Base-by-base conservation (phyloP, 2,329 filamentous ascomycete species). In the Fusarium sp. region DNA sequence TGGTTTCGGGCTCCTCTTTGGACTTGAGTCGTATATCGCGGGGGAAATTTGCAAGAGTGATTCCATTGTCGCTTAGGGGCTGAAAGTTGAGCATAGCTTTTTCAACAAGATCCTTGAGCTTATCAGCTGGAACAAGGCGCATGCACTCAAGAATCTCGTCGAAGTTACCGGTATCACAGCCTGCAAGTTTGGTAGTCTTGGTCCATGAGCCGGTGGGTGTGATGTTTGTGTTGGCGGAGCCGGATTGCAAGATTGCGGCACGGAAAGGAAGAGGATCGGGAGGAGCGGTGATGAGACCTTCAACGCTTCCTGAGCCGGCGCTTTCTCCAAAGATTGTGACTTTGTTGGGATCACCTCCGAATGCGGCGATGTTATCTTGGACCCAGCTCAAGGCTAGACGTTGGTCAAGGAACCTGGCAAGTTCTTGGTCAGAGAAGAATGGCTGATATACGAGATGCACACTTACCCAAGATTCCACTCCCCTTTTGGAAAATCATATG, bases 251-350 rank as follows among this genome's bases (percentile, higher is more conserved):
- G 27, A 74, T 76, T n/a, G 75, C 73, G 1, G 62, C 75, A 2
- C 65, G 62, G 30, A 77, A 77, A 8, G 75, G 75, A 2, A 76
- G 32, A 4, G 75, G 75, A 0, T 68, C 41, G 0, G 75, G 74
- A 0, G 76, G 76, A 35, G 67, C 54, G 0, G 70, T 71, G 11
- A 76, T 30, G 2, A 77, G 71, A 6, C 53, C 52, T n/a, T 75
- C 71, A 0, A 88, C 86, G 0, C 87, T 88, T 37, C 88, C 89
- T 82, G 6, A 83, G 3, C 85, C 85, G 0, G 85, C 83, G 2
- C 81, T 85, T 75, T 88, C 83, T 23, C 84, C 85, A 76, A 82
- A 85, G 30, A 87, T 75, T 3, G 82, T 85, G 7, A 87, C 82
- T 41, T 82, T 79, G 3, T 70, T 54, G 3, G 80, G 78, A 32